Conservation (phyloP, 2,329 filamentous ascomycete genomes). For the Dendrostoma leiphaemia region DNA sequence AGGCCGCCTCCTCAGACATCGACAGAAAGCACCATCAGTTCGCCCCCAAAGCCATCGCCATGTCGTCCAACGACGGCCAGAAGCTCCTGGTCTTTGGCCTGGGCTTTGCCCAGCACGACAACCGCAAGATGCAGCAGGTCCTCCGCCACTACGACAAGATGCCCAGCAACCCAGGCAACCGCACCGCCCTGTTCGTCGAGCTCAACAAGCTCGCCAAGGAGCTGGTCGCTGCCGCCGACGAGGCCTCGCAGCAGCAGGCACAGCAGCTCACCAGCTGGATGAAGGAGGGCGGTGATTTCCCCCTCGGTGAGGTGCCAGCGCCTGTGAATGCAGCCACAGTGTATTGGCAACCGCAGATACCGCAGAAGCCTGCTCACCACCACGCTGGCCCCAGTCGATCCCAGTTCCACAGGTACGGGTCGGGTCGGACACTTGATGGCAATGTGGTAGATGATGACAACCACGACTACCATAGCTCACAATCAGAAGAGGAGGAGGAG, state of each 20-base stretch:
- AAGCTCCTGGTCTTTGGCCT: constrained; percentile 19
- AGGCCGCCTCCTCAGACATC: too few species aligned
- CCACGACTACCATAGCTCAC: too few species aligned
- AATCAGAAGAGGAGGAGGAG: too few species aligned
- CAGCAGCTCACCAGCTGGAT: constrained; percentile 14
- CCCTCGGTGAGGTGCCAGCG: not conserved
- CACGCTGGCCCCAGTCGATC: not conserved
- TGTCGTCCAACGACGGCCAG: constrained; percentile 14
- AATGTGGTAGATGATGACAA: not conserved
- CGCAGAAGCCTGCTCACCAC: not conserved
- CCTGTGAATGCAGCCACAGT: not conserved
- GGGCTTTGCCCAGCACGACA: constrained; percentile 15
- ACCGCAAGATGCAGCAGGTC: constrained; percentile 17
- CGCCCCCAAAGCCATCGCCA: not conserved
- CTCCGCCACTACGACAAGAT: constrained; percentile 12
- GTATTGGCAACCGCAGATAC: too few species aligned
- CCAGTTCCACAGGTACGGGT: not conserved
- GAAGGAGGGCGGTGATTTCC: constrained; percentile 13
- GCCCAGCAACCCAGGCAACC: constrained; percentile 10
- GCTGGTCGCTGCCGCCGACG: not conserved
- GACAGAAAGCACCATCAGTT: too few species aligned
- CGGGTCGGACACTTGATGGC: not conserved
- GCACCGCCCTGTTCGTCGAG: constrained; percentile 10
- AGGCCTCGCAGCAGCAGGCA: not conserved
- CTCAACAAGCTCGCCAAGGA: constrained; percentile 13